A percentile compares a stretch with the other conserved stretches of the same genome.
Evolutionary conservation across 768 basidiomycete species (phyloP).

Genomic region (Boletus tomentosulus): DNA sequence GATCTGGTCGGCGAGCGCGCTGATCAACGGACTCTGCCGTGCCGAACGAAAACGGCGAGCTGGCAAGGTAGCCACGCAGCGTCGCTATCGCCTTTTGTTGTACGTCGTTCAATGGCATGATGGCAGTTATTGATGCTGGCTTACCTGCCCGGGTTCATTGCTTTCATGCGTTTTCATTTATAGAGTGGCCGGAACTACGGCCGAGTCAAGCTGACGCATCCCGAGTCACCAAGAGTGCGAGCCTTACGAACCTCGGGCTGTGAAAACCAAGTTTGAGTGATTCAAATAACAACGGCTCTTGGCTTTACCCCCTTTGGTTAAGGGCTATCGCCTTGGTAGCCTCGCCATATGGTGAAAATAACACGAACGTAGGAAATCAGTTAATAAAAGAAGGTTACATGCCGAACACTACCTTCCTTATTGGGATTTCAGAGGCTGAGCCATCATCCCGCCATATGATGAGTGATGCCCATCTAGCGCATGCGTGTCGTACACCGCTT

Average conservation of each 20-base stretch:
- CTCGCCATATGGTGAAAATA: too few species aligned
- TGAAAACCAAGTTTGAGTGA: too few species aligned
- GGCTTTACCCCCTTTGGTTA: too few species aligned
- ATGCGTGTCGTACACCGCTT: neutral
- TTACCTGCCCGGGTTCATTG: neutral
- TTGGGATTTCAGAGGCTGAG: conserved; percentile 1
- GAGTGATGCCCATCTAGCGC: neutral
- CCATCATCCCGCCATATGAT: neutral
- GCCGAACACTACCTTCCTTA: conserved; percentile 7
- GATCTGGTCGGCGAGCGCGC: too few species aligned
- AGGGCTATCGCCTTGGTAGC: too few species aligned
- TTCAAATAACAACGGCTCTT: too few species aligned
- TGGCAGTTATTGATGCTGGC: neutral
- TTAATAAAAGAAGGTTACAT: too few species aligned
- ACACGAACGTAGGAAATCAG: too few species aligned
- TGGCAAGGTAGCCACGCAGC: neutral
- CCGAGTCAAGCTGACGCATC: too few species aligned
- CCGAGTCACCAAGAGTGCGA: too few species aligned
- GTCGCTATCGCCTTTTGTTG: neutral
- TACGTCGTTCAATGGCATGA: conserved; percentile 1
- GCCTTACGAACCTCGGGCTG: too few species aligned
- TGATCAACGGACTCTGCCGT: neutral
- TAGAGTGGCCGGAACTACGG: neutral
- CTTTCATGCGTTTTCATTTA: neutral
- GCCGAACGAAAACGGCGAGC: neutral